Evolutionary conservation across 176 grass and related monocot genomes (phyloP), one percentile per base, ranked within the genome.

Genomic region (Cocos nucifera): DNA sequence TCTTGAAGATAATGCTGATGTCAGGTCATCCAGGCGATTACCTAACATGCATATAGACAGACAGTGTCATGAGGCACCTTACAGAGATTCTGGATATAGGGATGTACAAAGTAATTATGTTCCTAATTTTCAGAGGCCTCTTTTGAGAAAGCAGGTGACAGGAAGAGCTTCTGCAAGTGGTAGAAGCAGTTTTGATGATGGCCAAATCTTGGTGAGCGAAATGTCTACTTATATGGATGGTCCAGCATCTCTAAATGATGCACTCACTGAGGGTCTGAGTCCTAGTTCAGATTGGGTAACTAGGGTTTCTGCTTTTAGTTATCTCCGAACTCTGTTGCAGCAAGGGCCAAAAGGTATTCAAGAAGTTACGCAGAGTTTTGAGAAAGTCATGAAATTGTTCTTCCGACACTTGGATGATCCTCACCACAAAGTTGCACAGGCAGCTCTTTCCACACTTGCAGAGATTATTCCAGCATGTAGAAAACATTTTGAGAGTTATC

Each of bases 341-440:
- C 93, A 91, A 73, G 93, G 87, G 4, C 84, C 77, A 57, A 98
- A 61, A 71, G 93, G 87, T 69, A 70, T 80, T 57, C 82, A 91
- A 78, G 93, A 98, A 88, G 82, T 98, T 53, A 80, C 67, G 32
- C 87, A 88, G 59, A 91, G 83, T 85, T 88, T 98, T 76, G 93
- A 98, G 62, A 98, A 98, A 70, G 93, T 98, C 52, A 98, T 98
- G 93, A 98, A 88, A 70, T 67, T 98, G 56, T 98, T 98, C 75
- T 91, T 98, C 59, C 80, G 81, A 26, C 84, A 98, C 83, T 75
- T 98, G 75, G 93, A 98, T 66, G 93, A 98, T 88, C 87, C 93
- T 61, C 93, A 98, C 83, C 88, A 98, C 69, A 98, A 98, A 76
- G 87, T 98, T 64, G 83, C 93, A 24, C 87, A 91, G 44, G 93